Conservation (phyloP, 176 grass and related monocot genomes). For the Tillandsia fasciculata region DNA sequence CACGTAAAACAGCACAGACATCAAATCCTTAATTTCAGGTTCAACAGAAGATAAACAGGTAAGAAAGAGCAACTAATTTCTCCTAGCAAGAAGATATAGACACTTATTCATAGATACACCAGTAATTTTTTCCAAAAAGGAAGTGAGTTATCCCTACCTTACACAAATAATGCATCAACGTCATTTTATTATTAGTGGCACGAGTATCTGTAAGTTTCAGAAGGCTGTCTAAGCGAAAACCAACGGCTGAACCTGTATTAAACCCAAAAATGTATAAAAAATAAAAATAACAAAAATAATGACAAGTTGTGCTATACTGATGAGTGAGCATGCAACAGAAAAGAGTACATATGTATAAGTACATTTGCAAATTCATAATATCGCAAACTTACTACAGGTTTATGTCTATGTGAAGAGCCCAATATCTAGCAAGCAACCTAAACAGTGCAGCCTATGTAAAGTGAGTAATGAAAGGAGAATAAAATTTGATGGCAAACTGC, state of each 20-base stretch:
- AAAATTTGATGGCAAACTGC: not conserved
- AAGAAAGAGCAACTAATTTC: not conserved
- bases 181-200: constrained; percentile 65
- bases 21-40: not conserved
- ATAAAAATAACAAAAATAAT: constrained; percentile 14
- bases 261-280: not conserved
- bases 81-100: constrained; percentile 8
- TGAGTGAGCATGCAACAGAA: no score
- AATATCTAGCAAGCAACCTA: not conserved
- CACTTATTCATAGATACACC: not conserved
- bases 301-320: constrained; percentile 7
- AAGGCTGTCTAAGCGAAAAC: constrained; percentile 76
- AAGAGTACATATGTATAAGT: not conserved
- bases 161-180: constrained; percentile 88
- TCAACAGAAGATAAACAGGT: not conserved
- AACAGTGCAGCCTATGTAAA: not conserved
- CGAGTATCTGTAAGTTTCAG: constrained; percentile 88
- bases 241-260: constrained; percentile 65
- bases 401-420: not conserved
- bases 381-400: not conserved
- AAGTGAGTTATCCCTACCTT: constrained; percentile 37
- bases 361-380: not conserved
- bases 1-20: not conserved
- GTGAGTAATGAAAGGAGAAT: not conserved
- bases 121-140: not conserved